These are phyloP conservation scores for Saccharomycopsis hybrid DNA, from an alignment of 1,139 yeast genomes.

Conservation along the genomic window DNA sequence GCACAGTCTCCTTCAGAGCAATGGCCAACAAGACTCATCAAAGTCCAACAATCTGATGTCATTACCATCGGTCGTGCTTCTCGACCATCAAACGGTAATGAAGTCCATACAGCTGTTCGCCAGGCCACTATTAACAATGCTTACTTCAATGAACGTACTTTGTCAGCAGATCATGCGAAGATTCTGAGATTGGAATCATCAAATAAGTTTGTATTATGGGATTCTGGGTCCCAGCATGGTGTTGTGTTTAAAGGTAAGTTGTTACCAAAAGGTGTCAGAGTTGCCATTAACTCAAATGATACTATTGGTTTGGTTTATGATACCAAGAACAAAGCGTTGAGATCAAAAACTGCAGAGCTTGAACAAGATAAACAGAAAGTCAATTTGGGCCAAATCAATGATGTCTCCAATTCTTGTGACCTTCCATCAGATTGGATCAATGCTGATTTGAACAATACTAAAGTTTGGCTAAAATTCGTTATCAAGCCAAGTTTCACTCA, in stretches of 20 bases:
- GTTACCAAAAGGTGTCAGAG: conserved; percentile 18
- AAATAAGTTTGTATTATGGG: conserved; percentile 16
- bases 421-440: conserved; percentile 11
- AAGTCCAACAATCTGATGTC: conserved; percentile 3
- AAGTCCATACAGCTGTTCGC: background rate
- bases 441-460: conserved; percentile 8
- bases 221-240: conserved; percentile 21
- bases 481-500: conserved; percentile 7
- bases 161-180: conserved; percentile 18
- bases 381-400: background rate
- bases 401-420: background rate
- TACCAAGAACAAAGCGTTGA: background rate
- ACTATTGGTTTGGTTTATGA: conserved; percentile 18
- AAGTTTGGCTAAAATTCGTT: conserved; percentile 12
- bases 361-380: background rate
- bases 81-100: background rate
- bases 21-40: conserved; percentile 16
- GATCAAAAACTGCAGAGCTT: background rate
- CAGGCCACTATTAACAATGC: conserved; percentile 13
- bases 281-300: conserved; percentile 10
- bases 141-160: conserved; percentile 14
- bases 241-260: conserved; percentile 17
- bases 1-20: background rate
- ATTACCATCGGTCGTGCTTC: conserved; percentile 18
- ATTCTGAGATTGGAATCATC: conserved; percentile 3